phyloP scores from a whole-genome alignment of 345 rosid species.

The Dipteronia dyeriana region DNA sequence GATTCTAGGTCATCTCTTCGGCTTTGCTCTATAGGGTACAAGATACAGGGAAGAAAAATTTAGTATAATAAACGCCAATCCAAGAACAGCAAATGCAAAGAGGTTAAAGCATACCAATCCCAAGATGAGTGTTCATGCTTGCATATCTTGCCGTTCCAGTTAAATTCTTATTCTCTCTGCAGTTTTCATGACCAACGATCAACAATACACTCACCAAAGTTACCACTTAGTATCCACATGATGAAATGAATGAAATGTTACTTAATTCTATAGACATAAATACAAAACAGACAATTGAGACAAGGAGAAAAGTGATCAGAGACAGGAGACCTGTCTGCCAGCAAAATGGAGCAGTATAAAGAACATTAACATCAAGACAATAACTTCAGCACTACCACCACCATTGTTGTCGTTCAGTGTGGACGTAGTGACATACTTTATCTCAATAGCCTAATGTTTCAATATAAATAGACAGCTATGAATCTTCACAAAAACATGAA shows the following conservation, averaged over 20 bases:
- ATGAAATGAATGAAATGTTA: background rate
- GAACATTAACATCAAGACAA: background rate
- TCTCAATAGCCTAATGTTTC: background rate
- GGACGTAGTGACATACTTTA: background rate
- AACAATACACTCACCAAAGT: background rate
- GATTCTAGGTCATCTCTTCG: constrained; percentile 98
- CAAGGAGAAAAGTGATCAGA: background rate
- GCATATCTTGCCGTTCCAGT: constrained; percentile 99
- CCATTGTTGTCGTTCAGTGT: background rate
- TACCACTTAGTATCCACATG: constrained; percentile 5
- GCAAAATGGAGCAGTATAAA: background rate
- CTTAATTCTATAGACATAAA: background rate
- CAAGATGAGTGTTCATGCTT: constrained; percentile 99
- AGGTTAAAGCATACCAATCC: constrained; percentile 63
- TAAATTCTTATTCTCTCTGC: constrained; percentile 93
- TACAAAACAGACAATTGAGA: background rate
- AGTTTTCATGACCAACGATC: constrained; percentile 13
- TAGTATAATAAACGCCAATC: background rate
- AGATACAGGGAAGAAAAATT: constrained; percentile 7
- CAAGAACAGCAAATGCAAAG: constrained; percentile 1
- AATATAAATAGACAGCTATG: background rate
- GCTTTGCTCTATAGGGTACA: constrained; percentile 73
- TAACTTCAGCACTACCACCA: background rate
- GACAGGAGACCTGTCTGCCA: background rate
- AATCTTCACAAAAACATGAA: background rate